These are phyloP conservation scores for Gastrolobium bilobum DNA, from an alignment of 306 rosid genomes.

Conservation along the genomic window DNA sequence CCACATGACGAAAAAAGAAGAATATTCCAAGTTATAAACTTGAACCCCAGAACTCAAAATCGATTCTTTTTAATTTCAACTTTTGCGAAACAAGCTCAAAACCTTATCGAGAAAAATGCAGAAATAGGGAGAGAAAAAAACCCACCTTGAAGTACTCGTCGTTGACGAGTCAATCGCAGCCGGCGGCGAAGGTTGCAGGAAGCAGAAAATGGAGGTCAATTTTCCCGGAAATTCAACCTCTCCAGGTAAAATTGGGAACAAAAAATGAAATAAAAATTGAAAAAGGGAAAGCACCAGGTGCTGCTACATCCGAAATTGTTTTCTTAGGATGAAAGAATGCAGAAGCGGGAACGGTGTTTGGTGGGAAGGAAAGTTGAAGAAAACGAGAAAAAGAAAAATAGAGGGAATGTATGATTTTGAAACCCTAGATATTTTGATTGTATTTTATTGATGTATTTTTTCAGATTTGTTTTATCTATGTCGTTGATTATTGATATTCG, in stretches of 20 bases:
- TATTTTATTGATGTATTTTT: background rate
- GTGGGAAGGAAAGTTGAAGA: conserved; percentile 62
- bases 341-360: conserved; percentile 64
- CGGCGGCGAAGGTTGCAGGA: conserved; percentile 49
- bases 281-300: background rate
- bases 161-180: conserved; percentile 46
- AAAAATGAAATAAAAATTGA: background rate
- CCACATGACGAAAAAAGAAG: background rate
- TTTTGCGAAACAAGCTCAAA: conserved; percentile 18
- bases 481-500: too few species aligned
- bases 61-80: background rate
- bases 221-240: conserved; percentile 41
- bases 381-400: conserved; percentile 41
- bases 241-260: conserved; percentile 41
- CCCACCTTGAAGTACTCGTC: conserved; percentile 56
- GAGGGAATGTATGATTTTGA: conserved; percentile 25
- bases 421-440: conserved; percentile 56
- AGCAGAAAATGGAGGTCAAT: conserved; percentile 49
- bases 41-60: conserved; percentile 20
- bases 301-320: conserved; percentile 38
- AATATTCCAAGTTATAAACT: background rate
- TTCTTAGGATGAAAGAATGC: conserved; percentile 42
- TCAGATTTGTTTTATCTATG: too few species aligned
- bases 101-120: background rate
- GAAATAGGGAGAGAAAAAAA: background rate